A percentile compares a stretch with the other conserved stretches of the same genome.
phyloP scores from a whole-genome alignment of 306 rosid genomes.

The Citrullus colocynthis region DNA sequence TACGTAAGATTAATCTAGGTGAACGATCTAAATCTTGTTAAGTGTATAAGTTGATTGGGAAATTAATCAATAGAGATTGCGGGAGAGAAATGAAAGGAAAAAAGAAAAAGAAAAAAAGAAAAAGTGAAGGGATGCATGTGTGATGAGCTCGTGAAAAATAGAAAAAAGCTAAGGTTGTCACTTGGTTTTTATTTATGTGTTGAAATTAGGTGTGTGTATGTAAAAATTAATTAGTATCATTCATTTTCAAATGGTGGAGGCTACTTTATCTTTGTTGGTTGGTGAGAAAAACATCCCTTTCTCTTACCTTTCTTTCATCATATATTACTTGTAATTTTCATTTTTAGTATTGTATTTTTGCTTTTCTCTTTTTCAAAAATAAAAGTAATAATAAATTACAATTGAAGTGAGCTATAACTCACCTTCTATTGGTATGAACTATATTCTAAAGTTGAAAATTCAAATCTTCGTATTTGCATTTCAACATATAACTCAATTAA shows the following conservation, averaged over 20 bases:
- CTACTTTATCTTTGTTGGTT: conserved; percentile 3
- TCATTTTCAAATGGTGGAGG: neutral
- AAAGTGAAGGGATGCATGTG: neutral
- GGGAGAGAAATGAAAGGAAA: neutral
- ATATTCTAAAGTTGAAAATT: too few species aligned
- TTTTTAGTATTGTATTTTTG: neutral
- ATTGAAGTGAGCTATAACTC: too few species aligned
- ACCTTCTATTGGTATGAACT: too few species aligned
- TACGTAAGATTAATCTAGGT: neutral
- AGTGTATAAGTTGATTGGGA: neutral
- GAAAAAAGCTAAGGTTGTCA: neutral
- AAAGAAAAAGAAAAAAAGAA: neutral
- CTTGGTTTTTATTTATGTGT: neutral
- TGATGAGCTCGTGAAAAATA: neutral
- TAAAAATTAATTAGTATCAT: neutral
- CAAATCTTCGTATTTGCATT: too few species aligned
- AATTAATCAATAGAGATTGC: neutral
- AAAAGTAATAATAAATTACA: too few species aligned
- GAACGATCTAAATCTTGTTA: neutral
- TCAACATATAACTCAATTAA: too few species aligned
- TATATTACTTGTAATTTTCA: neutral
- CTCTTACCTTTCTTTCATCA: neutral
- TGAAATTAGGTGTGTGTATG: neutral
- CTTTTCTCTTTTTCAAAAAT: too few species aligned
- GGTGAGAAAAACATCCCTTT: conserved; percentile 5